Conservation (phyloP, 176 grass and related monocot species). For the Metroxylon sagu region DNA sequence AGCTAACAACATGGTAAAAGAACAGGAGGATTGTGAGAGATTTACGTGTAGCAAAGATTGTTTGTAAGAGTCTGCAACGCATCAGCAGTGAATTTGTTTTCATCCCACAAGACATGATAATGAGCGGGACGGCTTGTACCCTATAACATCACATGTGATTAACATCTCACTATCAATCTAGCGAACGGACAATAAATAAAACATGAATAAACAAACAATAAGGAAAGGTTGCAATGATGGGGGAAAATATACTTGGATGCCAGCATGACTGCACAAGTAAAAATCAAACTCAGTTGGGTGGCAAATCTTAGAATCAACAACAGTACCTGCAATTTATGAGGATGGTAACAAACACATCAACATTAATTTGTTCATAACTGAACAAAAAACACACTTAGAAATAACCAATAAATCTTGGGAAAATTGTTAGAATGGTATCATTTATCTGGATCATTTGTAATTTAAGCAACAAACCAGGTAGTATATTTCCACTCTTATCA, state of each 20-base stretch:
- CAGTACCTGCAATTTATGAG: constrained; percentile 41
- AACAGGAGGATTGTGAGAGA: too few relatives aligned
- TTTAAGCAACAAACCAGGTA: constrained; percentile 44
- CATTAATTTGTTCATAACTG: too few relatives aligned
- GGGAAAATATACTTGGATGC: constrained; percentile 42
- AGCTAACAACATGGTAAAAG: too few relatives aligned
- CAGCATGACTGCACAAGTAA: constrained; percentile 91
- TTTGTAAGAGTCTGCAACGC: constrained; percentile 74
- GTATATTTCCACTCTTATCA: constrained; percentile 81
- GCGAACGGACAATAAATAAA: background rate
- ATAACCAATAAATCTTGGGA: too few relatives aligned
- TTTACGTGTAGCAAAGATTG: constrained; percentile 92
- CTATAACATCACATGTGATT: constrained; percentile 3
- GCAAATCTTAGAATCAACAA: constrained; percentile 85
- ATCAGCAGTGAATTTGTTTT: constrained; percentile 88
- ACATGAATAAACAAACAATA: constrained; percentile 5
- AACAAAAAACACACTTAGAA: background rate
- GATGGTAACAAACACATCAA: too few relatives aligned
- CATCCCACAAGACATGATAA: constrained; percentile 93
- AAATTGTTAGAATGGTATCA: too few relatives aligned
- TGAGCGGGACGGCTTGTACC: constrained; percentile 92
- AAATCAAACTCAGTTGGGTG: constrained; percentile 93
- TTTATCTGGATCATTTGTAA: background rate
- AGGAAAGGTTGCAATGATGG: background rate
- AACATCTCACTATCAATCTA: background rate